Base-by-base conservation (phyloP, 306 rosid genomes). In the Vicia sativa region DNA sequence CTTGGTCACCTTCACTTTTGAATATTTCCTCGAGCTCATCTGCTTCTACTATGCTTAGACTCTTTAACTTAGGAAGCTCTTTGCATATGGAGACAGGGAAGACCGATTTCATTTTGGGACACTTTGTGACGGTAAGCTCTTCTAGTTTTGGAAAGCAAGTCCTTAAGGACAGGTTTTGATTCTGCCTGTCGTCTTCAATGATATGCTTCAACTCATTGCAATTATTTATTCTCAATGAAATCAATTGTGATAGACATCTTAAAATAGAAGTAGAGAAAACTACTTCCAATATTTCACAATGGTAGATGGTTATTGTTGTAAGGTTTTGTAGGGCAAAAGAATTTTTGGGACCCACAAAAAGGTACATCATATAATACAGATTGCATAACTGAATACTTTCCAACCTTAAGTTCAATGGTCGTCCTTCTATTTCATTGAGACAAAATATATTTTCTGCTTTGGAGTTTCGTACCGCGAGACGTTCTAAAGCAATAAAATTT, bases 191-290 rank as follows among this genome's bases (percentile, higher is more conserved):
- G 14, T 46, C 76, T 28, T 31, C 48, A 59, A 73, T 26, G 6
- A 73, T 38, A 2, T 63, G 44, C 25, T 63, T 56, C 28, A 73
- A 63, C 5, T 38, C 37, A 11, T 26, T 6, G 45, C 77, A 73
- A 0, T n/a, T n/a, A n/a, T n/a, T n/a, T n/a, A n/a, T n/a, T n/a
- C n/a, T n/a, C n/a, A n/a, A n/a, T n/a, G n/a, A n/a, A n/a, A n/a
- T n/a, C 46, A 73, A 26, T n/a, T 52, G 43, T 18, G 70, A 45
- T 7, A 73, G 15, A 3, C 56, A 39, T 39, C 16, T 0, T 41
- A 10, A 7, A 11, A 60, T 14, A 7, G 68, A 44, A 21, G 2
- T 3, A 6, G 60, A 9, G 49, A 71, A 71, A 0, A 71, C 6
- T 12, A 45, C 12, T 34, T 71, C 28, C 67, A 71, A 31, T 8